phyloP scores from a whole-genome alignment of 345 rosid genomes.

The Microcos paniculata region DNA sequence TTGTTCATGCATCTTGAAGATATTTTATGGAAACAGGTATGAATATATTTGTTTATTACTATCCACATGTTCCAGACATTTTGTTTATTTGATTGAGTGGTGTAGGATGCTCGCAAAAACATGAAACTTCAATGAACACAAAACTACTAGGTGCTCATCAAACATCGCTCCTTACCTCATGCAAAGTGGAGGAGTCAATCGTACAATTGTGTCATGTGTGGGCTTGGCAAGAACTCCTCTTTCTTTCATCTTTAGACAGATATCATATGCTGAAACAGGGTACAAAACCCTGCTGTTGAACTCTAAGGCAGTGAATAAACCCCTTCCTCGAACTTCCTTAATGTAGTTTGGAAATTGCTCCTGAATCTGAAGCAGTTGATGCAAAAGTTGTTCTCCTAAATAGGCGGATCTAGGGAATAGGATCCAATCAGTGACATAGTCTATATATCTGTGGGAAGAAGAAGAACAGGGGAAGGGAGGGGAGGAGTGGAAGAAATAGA shows the following conservation, averaged over 20 bases:
- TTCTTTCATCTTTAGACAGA: constrained; percentile 86
- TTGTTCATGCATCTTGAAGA: no score
- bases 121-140: no score
- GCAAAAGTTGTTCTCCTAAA: constrained; percentile 23
- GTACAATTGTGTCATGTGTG: constrained; percentile 82
- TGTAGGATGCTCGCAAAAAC: no score
- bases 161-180: constrained; percentile 58
- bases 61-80: no score
- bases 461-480: background rate
- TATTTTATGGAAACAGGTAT: no score
- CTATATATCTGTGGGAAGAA: background rate
- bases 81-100: no score
- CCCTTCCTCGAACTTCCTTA: constrained; percentile 93
- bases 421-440: background rate
- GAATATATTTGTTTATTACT: no score
- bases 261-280: constrained; percentile 84
- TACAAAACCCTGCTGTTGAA: constrained; percentile 51
- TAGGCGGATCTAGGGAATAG: background rate
- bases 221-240: constrained; percentile 96
- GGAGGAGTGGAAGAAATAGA: background rate
- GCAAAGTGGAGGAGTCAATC: constrained; percentile 92
- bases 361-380: constrained; percentile 53
- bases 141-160: background rate
- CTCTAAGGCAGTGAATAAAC: constrained; percentile 89
- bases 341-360: constrained; percentile 62